Evolutionary conservation across 2,329 filamentous ascomycete genomes (phyloP), one percentile per base, ranked within the genome.

Genomic region (Lizonia empirigonia): DNA sequence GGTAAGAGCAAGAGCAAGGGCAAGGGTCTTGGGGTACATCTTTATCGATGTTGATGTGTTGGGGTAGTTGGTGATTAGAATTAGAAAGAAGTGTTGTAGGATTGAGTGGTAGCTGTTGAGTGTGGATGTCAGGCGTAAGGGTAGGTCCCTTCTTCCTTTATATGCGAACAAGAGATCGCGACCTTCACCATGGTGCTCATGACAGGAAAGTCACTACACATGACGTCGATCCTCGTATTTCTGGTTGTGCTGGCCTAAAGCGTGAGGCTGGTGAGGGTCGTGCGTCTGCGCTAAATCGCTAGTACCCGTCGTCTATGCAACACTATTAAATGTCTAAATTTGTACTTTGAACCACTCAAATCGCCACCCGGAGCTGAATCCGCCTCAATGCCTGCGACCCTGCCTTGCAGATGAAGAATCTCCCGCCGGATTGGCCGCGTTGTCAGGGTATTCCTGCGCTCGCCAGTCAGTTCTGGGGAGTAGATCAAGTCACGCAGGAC

Each of bases 181-280:
- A 24, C n/a, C 10, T 7, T 37, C 41, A 22, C 26, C 30, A 30
- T 18, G n/a, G 23, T 41, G 33, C 36, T 41, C 35, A 51, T 22
- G 35, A 32, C 30, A 36, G 15, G 16, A 36, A 23, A 18, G 7
- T 18, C 20, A 29, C 10, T 30, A 26, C 30, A 42, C 22, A 53
- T 53, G 50, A 53, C 50, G 50, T 51, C 22, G 37, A 19, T 39
- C 7, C 50, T 48, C 44, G 37, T 53, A 34, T 51, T 52, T 33
- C 5, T 34, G 15, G 10, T 38, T 15, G 32, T 38, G 37, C 15
- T 18, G 26, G 19, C 24, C 20, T 12, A 38, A 42, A 53, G 42
- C 33, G 44, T 32, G 23, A 53, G 44, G 42, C 50, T 53, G 44
- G 38, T 30, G 18, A 49, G 20, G 32, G 38, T 16, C 26, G 13